These are phyloP conservation scores for Boletus huronensis DNA, from an alignment of 768 basidiomycete species.

Conservation along the genomic window DNA sequence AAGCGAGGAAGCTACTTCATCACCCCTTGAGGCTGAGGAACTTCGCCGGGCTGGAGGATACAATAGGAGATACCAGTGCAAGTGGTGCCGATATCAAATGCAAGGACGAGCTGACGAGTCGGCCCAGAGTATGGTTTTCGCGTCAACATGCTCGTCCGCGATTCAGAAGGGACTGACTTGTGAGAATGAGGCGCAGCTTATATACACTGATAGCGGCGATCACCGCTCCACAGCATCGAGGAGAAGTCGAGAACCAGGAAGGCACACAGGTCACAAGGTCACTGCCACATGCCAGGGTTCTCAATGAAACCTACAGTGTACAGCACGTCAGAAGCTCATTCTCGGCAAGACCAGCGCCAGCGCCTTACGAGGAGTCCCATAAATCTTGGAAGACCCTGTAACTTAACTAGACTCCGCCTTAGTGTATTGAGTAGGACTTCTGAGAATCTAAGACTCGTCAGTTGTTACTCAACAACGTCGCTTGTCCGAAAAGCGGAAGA, in stretches of 20 bases:
- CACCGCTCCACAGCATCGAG: neutral
- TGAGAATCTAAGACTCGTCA: too few species aligned
- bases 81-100: constrained; percentile 39
- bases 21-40: constrained; percentile 27
- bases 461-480: too few species aligned
- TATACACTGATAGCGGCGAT: neutral
- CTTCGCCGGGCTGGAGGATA: constrained; percentile 36
- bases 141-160: constrained; percentile 19
- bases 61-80: constrained; percentile 34
- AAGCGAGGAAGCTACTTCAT: too few species aligned
- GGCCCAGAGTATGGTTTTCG: constrained; percentile 35
- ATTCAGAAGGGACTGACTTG: neutral
- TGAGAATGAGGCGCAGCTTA: neutral
- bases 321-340: neutral
- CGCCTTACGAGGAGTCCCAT: too few species aligned
- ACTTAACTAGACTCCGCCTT: too few species aligned
- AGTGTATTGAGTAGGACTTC: too few species aligned
- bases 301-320: neutral
- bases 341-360: too few species aligned
- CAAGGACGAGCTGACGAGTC: constrained; percentile 32
- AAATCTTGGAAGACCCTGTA: too few species aligned
- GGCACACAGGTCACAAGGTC: neutral
- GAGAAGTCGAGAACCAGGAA: neutral
- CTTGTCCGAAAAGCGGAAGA: too few species aligned
- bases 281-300: neutral